Conservation (phyloP, 164 flowering plant genomes). For the Vitis riparia region DNA sequence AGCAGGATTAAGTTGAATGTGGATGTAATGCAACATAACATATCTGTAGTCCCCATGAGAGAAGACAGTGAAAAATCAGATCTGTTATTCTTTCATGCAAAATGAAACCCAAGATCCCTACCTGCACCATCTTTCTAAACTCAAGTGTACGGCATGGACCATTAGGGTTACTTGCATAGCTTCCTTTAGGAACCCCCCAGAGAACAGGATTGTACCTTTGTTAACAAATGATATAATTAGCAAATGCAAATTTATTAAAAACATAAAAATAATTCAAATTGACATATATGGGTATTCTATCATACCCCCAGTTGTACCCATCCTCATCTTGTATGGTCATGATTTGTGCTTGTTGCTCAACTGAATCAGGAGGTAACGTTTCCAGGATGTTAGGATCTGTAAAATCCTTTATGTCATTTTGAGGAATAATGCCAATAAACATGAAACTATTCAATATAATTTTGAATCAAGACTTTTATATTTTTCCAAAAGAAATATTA, state of each 20-base stretch:
- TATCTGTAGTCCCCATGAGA: no score
- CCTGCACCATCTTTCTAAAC: constrained; percentile 96
- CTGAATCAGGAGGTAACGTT: constrained; percentile 82
- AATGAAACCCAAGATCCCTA: constrained; percentile 13
- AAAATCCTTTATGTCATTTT: constrained; percentile 10
- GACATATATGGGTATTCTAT: background rate
- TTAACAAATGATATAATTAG: constrained; percentile 1
- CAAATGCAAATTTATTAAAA: background rate
- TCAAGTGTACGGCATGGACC: constrained; percentile 75
- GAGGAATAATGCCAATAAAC: constrained; percentile 2
- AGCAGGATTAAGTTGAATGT: background rate
- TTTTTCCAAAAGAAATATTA: no score
- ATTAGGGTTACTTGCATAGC: constrained; percentile 85
- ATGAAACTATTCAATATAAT: background rate
- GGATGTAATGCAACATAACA: background rate
- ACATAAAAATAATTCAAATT: background rate
- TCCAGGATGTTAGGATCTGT: constrained; percentile 62
- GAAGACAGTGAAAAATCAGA: no score
- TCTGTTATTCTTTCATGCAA: background rate
- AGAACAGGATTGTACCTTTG: constrained; percentile 90
- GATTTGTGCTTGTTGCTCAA: constrained; percentile 78
- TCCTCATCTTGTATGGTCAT: constrained; percentile 75
- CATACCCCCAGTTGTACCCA: constrained; percentile 97
- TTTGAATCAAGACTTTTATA: no score
- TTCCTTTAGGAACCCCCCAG: constrained; percentile 98